Base-by-base conservation (phyloP, 2,329 filamentous ascomycete genomes). In the Monosporascus sp. region DNA sequence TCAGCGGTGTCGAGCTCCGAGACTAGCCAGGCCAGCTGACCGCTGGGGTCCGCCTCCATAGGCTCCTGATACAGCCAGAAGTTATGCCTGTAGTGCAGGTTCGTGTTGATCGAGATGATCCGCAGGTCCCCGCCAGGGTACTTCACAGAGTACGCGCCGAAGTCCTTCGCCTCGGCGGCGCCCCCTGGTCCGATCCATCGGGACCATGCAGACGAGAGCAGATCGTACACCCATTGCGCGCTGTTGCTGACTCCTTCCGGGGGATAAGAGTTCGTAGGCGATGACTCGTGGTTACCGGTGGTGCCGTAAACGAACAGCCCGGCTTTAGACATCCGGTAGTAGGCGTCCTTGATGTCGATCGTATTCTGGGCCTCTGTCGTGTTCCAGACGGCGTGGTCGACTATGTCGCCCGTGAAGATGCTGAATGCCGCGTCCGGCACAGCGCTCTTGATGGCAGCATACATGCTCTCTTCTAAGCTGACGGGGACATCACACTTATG, bases 391-490 rank as follows among this genome's bases (percentile, higher is more conserved):
- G 72, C 74, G 53, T 81, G 78, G 53, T 82, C 77, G 9, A 83
- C 71, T 27, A 84, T 73, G 55, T 85, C 81, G 6, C 82, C 82
- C 0, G 81, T 85, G 66, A 82, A 85, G 49, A 85, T 72, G n/a
- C 74, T 70, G 54, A 85, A 81, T 2, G 73, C 71, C 0, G 77
- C 74, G 53, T 80, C 69, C 1, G 74, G 74, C 0, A 71, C 74
- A 15, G 78, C 56, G 7, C 68, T 57, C 46, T 69, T 71, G 59
- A 84, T 81, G 9, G 75, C 74, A 0, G 72, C 69, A 56, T 81
- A 75, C 77, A 83, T 77, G 68, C 79, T 83, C 49, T 77, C 63
- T 58, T 83, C 78, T 1, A 84, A 70, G 17, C 63, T 69, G 15
- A 74, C 55, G 0, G 81, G 81, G 0, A 73, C 63, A 59, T 83